These are phyloP conservation scores for Ceratobasidium theobromae DNA, from an alignment of 1,284 basidiomycete genomes.

Conservation along the genomic window DNA sequence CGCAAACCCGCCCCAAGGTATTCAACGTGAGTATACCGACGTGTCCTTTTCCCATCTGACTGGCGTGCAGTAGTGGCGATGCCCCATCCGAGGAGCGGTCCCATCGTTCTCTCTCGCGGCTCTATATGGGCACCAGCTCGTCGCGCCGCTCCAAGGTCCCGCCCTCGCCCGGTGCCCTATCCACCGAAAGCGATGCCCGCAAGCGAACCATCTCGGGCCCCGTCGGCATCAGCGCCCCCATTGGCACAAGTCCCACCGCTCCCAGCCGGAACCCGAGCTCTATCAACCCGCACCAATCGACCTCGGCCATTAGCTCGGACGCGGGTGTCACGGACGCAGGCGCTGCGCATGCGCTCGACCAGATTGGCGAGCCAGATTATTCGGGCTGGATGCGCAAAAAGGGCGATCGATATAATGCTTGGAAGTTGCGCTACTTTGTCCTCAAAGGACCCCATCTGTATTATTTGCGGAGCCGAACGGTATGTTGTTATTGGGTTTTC, in stretches of 20 bases:
- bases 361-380: conserved; percentile 87
- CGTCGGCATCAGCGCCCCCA: conserved; percentile 20
- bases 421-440: conserved; percentile 94
- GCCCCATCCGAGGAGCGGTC: conserved; percentile 6
- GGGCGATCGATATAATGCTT: conserved; percentile 89
- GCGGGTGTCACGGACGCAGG: conserved; percentile 51
- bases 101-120: conserved; percentile 10
- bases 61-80: background rate
- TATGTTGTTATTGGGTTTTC: conserved; percentile 47
- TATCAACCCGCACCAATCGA: background rate
- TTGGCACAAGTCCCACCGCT: background rate
- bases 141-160: conserved; percentile 15
- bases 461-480: conserved; percentile 73
- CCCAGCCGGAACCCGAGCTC: background rate
- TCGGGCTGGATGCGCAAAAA: conserved; percentile 95
- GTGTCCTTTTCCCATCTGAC: conserved; percentile 15
- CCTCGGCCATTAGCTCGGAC: background rate
- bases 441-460: conserved; percentile 92
- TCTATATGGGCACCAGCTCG: conserved; percentile 20
- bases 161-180: conserved; percentile 33
- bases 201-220: conserved; percentile 41
- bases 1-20: conserved; percentile 80
- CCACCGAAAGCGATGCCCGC: conserved; percentile 33
- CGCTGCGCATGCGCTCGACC: conserved; percentile 74
- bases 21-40: conserved; percentile 50